Evolutionary conservation across 2,329 filamentous ascomycete genomes (phyloP), one percentile per base, ranked within the genome.

Genomic region (Cordyceps cicadae): DNA sequence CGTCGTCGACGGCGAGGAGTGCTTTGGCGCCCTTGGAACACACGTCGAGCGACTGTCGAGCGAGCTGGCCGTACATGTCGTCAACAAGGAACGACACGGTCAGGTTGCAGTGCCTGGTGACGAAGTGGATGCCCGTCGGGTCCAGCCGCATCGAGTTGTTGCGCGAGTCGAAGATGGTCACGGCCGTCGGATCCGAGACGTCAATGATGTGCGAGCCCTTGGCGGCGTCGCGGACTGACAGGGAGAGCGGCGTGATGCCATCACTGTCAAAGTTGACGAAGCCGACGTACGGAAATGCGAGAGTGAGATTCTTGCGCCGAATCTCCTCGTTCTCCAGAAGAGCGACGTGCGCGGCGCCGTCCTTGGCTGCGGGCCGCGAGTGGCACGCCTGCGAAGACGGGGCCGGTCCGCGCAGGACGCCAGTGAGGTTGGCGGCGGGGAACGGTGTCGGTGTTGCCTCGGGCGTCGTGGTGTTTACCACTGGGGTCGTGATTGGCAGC

Each of bases 251-350:
- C 3, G 69, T 64, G 1, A 74, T 59, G 1, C 69, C 71, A 17
- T 70, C 66, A 3, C 63, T 65, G 24, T 71, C 67, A 52, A 75
- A 71, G 48, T 70, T 68, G 24, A 76, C 67, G 0, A 74, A 71
- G 54, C 76, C 72, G 3, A 76, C 70, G 51, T 73, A 76, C 0
- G 74, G 72, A 24, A 69, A 67, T 0, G 72, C 71, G 6, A 75
- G 70, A 0, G 70, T 67, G 17, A 66, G 62, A 34, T 74, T 72
- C 2, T 63, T 62, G 52, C 71, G 70, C 11, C 63, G 68, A 7
- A 70, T 61, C 6, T 68, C 68, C 15, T 66, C 64, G 49, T 72
- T 74, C 50, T 70, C 70, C n/a, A 76, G 54, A 5, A 69, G 58
- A 0, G 71, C 62, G 67, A 43, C 72, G 63, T 24, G 68, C 59